Conservation (phyloP, 345 rosid genomes). For the Citrus sinensis region DVS_A1.0 CM039165.1:18567001-18567500, state of each 20-base stretch:
- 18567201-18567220: too few species aligned
- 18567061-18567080: too few species aligned
- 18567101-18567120: too few species aligned
- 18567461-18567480: not conserved
- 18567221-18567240: not conserved
- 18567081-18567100: too few species aligned
- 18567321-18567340: not conserved
- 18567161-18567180: too few species aligned
- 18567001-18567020: too few species aligned
- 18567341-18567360: not conserved
- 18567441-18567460: not conserved
- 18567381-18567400: not conserved
- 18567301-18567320: not conserved
- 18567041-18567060: too few species aligned
- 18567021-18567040: too few species aligned
- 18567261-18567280: not conserved
- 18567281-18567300: not conserved
- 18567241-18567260: not conserved
- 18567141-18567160: too few species aligned
- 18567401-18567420: conserved; percentile 2
- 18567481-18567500: not conserved
- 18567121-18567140: too few species aligned
- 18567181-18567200: too few species aligned
- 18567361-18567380: not conserved
- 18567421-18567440: not conserved